Evolutionary conservation across 2,329 filamentous ascomycete genomes (phyloP), one percentile per base, ranked within the genome.

Genomic region (Aureobasidium sp.): DNA sequence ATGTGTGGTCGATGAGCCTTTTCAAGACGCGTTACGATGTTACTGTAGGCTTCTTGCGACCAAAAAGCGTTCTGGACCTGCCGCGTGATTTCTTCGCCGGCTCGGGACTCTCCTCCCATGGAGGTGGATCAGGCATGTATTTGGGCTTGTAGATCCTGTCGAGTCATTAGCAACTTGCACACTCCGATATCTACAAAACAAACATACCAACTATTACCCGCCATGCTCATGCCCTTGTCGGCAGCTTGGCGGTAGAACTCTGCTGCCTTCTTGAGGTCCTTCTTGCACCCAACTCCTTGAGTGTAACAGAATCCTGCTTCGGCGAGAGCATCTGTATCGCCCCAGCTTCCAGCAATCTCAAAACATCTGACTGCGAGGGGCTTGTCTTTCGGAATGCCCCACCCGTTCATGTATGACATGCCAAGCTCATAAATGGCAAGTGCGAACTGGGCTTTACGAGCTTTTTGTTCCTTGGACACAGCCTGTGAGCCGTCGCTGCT

Each of bases 251-350:
- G 87, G 73, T 97, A 97, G 69, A 94, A 91, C 64, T 85, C 89
- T 63, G 94, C 93, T 54, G 90, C 93, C 77, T 92, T 97, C 79
- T 91, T 97, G 72, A 97, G 79, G 71, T 97, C 90, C 76, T 97
- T 99, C 80, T 94, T 96, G 73, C 90, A 95, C 5, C 94, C 94
- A 59, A 96, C 80, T 9, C 92, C 94, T 72, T 97, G 87, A 0
- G 91, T 90, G 70, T 97, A 99, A 77, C 93, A 99, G 75, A 94
- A 97, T 16, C 92, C 94, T 8, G 94, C 90, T 76, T 99, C 94
- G 8, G 91, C 88, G 63, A 99, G 81, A 27, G 94, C 94, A 76
- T 99, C 94, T 5, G 89, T 87, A 76, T 99, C 94, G 37, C 94
- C 94, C 94, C 94, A 99, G 66, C 84, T 88, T 59, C 90, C 93